Percentiles rank a stretch among this genome's conserved stretches.
Evolutionary conservation across 495 filamentous ascomycete genomes (phyloP).

Genomic region (Collariella sp.): DNA sequence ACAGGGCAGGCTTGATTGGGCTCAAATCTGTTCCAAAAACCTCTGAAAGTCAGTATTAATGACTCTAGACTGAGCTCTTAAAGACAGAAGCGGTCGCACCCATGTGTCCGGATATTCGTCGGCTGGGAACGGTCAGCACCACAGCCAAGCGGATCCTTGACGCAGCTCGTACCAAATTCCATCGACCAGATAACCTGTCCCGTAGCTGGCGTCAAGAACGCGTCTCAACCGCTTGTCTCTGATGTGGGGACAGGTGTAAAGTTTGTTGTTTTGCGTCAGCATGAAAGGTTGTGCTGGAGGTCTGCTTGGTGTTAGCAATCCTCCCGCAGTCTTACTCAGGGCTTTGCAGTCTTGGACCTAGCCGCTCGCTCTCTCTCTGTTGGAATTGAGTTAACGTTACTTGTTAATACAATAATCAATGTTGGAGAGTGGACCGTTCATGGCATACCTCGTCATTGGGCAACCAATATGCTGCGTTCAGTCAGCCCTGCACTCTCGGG

Average conservation of each 20-base stretch:
- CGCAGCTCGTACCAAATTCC: constrained; percentile 28
- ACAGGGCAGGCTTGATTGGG: constrained; percentile 25
- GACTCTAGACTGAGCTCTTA: too few relatives aligned
- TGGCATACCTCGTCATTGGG: constrained; percentile 1
- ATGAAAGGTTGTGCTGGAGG: constrained; percentile 10
- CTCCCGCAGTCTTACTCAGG: too few relatives aligned
- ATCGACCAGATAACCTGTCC: constrained; percentile 42
- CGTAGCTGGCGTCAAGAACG: constrained; percentile 53
- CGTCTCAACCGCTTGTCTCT: neutral
- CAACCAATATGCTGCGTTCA: neutral
- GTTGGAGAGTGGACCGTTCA: too few relatives aligned
- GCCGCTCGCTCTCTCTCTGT: too few relatives aligned
- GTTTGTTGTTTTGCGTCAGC: constrained; percentile 1
- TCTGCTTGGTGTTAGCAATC: neutral
- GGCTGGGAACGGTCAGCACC: neutral
- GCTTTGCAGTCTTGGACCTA: too few relatives aligned
- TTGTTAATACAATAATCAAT: too few relatives aligned
- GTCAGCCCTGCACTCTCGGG: neutral
- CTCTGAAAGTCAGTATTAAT: constrained; percentile 18
- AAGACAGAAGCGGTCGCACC: neutral
- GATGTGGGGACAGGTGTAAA: neutral
- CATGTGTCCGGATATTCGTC: constrained; percentile 3
- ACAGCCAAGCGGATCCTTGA: too few relatives aligned
- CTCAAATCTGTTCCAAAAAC: constrained; percentile 46
- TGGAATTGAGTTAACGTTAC: too few relatives aligned